phyloP scores from a whole-genome alignment of 2,329 filamentous ascomycete species.

The Aspergillus felis region DNA sequence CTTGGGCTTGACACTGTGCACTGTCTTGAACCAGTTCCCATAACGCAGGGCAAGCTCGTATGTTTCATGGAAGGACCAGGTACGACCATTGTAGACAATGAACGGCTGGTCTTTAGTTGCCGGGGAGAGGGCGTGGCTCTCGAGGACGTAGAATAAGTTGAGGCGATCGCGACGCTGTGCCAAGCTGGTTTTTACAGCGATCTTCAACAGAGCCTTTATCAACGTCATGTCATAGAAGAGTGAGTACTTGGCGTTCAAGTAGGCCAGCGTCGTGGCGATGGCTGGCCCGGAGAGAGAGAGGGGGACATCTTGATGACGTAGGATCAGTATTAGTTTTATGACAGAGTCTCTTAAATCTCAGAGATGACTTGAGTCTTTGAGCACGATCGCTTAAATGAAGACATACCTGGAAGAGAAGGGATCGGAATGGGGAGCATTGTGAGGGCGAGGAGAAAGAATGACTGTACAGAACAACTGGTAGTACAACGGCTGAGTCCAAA shows the following conservation, averaged over 20 bases:
- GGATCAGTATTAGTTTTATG: constrained; percentile 1
- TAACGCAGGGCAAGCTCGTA: constrained; percentile 70
- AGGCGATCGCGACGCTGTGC: constrained; percentile 58
- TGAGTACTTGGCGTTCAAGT: constrained; percentile 68
- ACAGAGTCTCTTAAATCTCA: not conserved
- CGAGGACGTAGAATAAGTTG: constrained; percentile 72
- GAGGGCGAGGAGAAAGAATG: not conserved
- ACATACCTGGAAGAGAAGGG: constrained; percentile 16
- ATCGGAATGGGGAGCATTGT: not conserved
- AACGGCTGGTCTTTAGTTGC: constrained; percentile 50
- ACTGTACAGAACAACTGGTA: not conserved
- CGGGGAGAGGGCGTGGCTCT: constrained; percentile 60
- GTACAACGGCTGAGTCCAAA: not conserved
- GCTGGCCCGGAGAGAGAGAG: constrained; percentile 53
- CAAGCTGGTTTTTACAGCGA: constrained; percentile 41
- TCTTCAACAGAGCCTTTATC: constrained; percentile 52
- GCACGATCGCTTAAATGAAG: not conserved
- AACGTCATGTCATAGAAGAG: constrained; percentile 64
- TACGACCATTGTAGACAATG: constrained; percentile 64
- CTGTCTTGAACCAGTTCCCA: constrained; percentile 68
- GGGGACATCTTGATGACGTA: constrained; percentile 28
- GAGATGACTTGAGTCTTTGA: too few species aligned
- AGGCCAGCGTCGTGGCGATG: constrained; percentile 65
- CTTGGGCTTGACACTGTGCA: constrained; percentile 59
- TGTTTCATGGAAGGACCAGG: constrained; percentile 70